Base-by-base conservation (phyloP, 176 grass and related monocot species). In the Lolium perenne region DNA sequence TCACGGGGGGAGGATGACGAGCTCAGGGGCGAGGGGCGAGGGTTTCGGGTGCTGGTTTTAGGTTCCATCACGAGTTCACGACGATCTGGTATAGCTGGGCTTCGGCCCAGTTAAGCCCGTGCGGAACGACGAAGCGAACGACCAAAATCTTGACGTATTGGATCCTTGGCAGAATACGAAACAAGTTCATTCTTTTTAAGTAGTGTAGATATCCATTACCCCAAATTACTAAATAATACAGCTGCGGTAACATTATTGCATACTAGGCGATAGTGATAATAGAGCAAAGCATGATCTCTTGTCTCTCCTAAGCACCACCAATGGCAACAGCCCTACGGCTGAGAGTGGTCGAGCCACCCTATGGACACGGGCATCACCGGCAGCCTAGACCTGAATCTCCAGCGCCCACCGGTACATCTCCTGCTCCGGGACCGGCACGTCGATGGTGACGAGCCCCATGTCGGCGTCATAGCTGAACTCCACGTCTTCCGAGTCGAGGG, bases 371-470 rank as follows among this genome's bases (percentile, higher is more conserved):
- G 0, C 11, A 38, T 23, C 18, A 45, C 67, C 15, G 0, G 38
- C 88, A 11, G 16, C 60, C 49, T 88, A 89, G n/a, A 95, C 77
- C 13, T 38, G 14, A 8, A 95, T 89, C 80, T 93, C 91, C 79
- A 98, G 66, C 60, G 46, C 74, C 87, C 91, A 93, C 73, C 35
- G 75, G 89, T 95, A 87, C 80, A 92, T 43, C 56, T 95, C 95
- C 83, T 91, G 9, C 80, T 92, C 85, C 55, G 95, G 87, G 56
- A 84, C 81, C 0, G 95, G 93, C 51, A 98, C 22, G 11, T 98
- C 74, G 7, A 95, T 32, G 46, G 67, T 55, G 62, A 95, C n/a
- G 21, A 98, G 89, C 4, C 95, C 91, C 3, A 66, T 89, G 16
- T 21, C 65, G 0, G 49, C 22, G 38, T 95, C 88, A 43, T 92